A percentile compares a stretch with the other conserved stretches of the same genome.
phyloP scores from a whole-genome alignment of 2,329 filamentous ascomycete species.

The Fonsecaea nubica region DNA sequence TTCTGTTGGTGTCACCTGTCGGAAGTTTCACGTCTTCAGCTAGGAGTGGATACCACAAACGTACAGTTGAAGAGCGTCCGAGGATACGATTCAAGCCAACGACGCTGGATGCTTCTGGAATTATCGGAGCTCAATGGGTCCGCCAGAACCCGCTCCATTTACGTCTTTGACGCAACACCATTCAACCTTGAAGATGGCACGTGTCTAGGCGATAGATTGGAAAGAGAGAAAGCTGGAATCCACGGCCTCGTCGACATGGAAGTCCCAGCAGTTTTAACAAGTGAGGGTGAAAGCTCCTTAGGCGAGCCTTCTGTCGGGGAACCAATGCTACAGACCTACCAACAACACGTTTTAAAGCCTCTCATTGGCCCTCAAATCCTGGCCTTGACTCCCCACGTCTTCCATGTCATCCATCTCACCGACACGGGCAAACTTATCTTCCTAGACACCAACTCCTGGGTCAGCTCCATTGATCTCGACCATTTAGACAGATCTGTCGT shows the following conservation, averaged over 20 bases:
- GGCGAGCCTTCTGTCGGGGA: neutral
- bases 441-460: constrained; percentile 7
- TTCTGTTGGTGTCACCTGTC: neutral
- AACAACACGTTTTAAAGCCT: too few relatives aligned
- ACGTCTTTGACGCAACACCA: neutral
- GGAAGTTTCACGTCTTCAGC: neutral
- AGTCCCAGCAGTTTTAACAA: neutral
- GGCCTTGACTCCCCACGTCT: neutral
- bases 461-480: constrained; percentile 1
- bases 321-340: neutral
- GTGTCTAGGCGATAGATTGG: neutral
- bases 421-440: constrained; percentile 1
- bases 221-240: neutral
- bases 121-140: constrained; percentile 9
- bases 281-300: neutral
- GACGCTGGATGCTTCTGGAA: neutral
- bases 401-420: neutral
- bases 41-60: neutral
- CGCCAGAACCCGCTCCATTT: neutral
- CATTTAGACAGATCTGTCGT: neutral
- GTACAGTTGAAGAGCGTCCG: neutral
- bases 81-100: neutral
- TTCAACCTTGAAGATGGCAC: neutral
- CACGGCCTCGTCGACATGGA: neutral
- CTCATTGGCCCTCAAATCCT: neutral